A percentile compares a stretch with the other conserved stretches of the same genome.
phyloP scores from a whole-genome alignment of 768 basidiomycete species.

The Mycena floridula region DNA sequence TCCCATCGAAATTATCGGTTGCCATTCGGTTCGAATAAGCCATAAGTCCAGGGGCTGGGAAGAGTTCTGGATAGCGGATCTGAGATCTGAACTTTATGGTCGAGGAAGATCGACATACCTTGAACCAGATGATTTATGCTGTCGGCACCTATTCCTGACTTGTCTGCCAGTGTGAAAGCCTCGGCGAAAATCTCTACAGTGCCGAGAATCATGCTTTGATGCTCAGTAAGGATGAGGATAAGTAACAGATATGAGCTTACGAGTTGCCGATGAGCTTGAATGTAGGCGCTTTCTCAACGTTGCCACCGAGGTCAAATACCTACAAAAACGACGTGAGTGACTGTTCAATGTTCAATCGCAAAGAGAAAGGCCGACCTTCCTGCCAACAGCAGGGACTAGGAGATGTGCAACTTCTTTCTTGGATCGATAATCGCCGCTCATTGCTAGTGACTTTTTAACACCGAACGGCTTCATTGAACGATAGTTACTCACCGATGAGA shows the following conservation, averaged over 20 bases:
- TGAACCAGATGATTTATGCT: slow-evolving; percentile 51
- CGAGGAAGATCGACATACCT: slow-evolving; percentile 32
- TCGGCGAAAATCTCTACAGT: slow-evolving; percentile 76
- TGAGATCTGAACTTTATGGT: slow-evolving; percentile 9
- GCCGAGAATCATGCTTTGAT: slow-evolving; percentile 70
- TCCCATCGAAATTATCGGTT: slow-evolving; percentile 68
- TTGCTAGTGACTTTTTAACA: slow-evolving; percentile 29
- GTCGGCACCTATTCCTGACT: slow-evolving; percentile 69
- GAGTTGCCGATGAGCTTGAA: slow-evolving; percentile 81
- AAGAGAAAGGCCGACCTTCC: too few species aligned
- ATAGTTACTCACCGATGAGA: slow-evolving; percentile 32
- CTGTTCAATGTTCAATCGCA: too few species aligned
- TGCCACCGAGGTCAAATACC: slow-evolving; percentile 82
- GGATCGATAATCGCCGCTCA: slow-evolving; percentile 76
- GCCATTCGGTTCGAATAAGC: slow-evolving; percentile 65
- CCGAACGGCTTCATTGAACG: neutral
- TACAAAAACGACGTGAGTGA: too few species aligned
- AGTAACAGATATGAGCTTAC: too few species aligned
- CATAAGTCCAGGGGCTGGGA: slow-evolving; percentile 58
- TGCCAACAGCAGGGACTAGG: slow-evolving; percentile 74
- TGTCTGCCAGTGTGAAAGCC: slow-evolving; percentile 79
- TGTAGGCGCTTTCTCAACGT: slow-evolving; percentile 74
- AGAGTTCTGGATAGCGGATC: slow-evolving; percentile 38
- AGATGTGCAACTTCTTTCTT: slow-evolving; percentile 77
- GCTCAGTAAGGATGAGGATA: too few species aligned